A percentile compares a stretch with the other conserved stretches of the same genome.
Evolutionary conservation across 495 filamentous ascomycete genomes (phyloP).

Genomic region (Penicillium soppii): DNA sequence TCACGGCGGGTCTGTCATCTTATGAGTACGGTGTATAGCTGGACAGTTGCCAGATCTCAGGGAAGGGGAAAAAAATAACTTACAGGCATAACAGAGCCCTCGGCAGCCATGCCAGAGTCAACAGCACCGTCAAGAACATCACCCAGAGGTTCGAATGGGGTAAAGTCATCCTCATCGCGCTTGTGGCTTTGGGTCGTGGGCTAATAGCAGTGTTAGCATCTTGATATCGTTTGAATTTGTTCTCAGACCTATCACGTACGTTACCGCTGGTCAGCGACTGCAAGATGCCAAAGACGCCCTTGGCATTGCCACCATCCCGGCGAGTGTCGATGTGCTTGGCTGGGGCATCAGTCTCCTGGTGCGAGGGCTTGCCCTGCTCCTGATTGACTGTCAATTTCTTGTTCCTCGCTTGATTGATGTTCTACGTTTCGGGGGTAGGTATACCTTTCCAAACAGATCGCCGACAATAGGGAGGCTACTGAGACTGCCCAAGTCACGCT

Average conservation of each 20-base stretch:
- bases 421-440: not conserved
- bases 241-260: not conserved
- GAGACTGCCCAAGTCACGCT: slow-evolving; percentile 10
- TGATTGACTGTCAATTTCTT: not conserved
- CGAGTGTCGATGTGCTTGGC: slow-evolving; percentile 2
- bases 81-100: slow-evolving; percentile 1
- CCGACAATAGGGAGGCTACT: slow-evolving; percentile 18
- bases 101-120: not conserved
- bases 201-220: slow-evolving; percentile 4
- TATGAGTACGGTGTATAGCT: no score
- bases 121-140: slow-evolving; percentile 4
- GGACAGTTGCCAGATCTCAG: no score
- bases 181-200: slow-evolving; percentile 4
- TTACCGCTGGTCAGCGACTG: slow-evolving; percentile 7
- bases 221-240: not conserved
- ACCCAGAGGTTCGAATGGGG: not conserved
- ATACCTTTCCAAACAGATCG: slow-evolving; percentile 7
- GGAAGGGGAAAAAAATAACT: no score
- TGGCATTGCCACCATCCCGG: not conserved
- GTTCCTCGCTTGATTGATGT: not conserved
- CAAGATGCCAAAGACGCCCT: slow-evolving; percentile 4
- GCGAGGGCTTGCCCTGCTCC: slow-evolving; percentile 4
- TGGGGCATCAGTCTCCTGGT: not conserved
- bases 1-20: slow-evolving; percentile 5
- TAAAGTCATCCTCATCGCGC: not conserved